Evolutionary conservation across 495 filamentous ascomycete genomes (phyloP), one percentile per base, ranked within the genome.

Genomic region (Acidiella bohemica): DNA sequence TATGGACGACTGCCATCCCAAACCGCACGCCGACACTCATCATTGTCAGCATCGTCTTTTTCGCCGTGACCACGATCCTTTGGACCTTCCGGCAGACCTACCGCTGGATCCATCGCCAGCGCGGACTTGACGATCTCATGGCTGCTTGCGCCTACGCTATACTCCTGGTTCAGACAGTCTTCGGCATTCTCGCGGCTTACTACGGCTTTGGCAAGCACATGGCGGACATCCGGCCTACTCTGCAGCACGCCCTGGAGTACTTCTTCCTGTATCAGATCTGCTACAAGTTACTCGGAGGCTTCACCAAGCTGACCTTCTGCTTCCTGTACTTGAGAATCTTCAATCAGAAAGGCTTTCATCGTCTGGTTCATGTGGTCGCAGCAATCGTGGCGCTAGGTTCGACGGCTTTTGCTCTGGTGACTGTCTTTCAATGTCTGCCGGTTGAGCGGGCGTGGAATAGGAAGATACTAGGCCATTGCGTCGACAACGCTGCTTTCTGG

Each of bases 221-320:
- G 13, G 13, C 14, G 13, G 18, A 4, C 13, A 43, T 43, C 22
- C 36, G 36, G 24, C 31, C 41, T n/a, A 43, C 41, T 8, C 23
- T 25, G 16, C 14, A 13, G 18, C 4, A 26, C 11, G 32, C 41
- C 2, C 11, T 43, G 41, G 12, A 26, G 4, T 43, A 43, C 21
- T 43, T 43, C 32, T 43, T 36, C 23, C 41, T 43, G 11, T 43
- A 43, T 32, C 41, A 43, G 41, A 43, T 43, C 31, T 43, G 31
- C 25, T 43, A 43, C 41, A 43, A 43, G 32, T 22, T 43, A 3
- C 17, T 43, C 23, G 41, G 41, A 17, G 41, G 41, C 14, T 43
- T 43, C 32, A 43, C 41, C 5, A 43, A 43, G 41, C 32, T 43
- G 13, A 43, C 41, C 21, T 43, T 43, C 41, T 43, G 41, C 32